phyloP scores from a whole-genome alignment of 306 rosid species.

The Dicorynia guianensis region DNA sequence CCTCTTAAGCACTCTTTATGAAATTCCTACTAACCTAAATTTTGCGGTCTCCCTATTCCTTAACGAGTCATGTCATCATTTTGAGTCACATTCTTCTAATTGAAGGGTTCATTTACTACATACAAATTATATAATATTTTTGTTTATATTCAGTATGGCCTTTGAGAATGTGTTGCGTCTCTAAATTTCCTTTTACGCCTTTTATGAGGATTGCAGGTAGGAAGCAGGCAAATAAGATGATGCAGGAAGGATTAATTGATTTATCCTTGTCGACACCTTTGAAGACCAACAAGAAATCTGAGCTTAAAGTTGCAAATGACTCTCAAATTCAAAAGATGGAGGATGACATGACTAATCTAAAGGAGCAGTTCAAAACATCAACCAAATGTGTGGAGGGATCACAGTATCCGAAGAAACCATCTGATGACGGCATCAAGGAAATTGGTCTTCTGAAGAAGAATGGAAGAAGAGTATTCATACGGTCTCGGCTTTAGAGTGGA shows the following conservation, averaged over 20 bases:
- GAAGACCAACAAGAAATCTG: conserved; percentile 47
- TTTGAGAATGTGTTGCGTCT: conserved; percentile 10
- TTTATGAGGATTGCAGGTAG: conserved; percentile 55
- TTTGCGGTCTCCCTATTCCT: not conserved
- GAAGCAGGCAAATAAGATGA: conserved; percentile 51
- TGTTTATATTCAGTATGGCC: not conserved
- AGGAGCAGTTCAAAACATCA: conserved; percentile 52
- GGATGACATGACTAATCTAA: conserved; percentile 43
- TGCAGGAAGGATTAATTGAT: conserved; percentile 52
- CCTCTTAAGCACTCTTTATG: not conserved
- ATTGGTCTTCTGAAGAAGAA: conserved; percentile 45
- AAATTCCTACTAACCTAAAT: not conserved
- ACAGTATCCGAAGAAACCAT: conserved; percentile 47
- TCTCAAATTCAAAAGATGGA: conserved; percentile 49
- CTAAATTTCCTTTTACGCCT: not conserved
- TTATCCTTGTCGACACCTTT: conserved; percentile 43
- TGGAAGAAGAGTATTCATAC: conserved; percentile 67
- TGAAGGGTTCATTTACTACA: not conserved
- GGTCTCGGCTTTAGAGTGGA: conserved; percentile 68
- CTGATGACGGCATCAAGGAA: conserved; percentile 49
- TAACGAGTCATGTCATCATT: not conserved
- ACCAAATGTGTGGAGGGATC: conserved; percentile 47
- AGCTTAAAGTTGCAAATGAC: conserved; percentile 53
- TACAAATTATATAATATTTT: not conserved
- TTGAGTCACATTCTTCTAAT: not conserved